A percentile compares a stretch with the other conserved stretches of the same genome.
These are phyloP conservation scores for Ogataea trehalophila DNA, from an alignment of 805 yeast genomes.

Conservation along the genomic window DNA sequence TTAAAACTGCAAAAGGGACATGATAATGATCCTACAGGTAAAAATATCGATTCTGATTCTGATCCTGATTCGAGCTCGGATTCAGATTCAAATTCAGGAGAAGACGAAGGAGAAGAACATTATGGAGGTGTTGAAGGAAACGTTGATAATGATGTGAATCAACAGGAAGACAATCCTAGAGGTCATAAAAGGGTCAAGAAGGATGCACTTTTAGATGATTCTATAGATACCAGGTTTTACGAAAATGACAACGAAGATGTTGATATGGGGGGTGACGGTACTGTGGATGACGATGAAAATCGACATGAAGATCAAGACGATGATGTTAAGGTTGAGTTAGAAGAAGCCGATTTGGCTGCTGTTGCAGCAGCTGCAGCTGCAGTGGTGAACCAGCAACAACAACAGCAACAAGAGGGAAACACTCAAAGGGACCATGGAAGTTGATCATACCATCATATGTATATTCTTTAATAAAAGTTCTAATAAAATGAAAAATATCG, in stretches of 20 bases:
- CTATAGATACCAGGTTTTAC: conserved; percentile 5
- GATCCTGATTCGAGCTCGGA: background rate
- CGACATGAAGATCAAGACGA: background rate
- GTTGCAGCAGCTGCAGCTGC: background rate
- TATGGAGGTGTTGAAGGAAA: background rate
- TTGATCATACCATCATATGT: too few relatives aligned
- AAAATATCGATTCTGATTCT: background rate
- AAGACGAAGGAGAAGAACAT: conserved; percentile 1
- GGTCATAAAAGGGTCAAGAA: background rate
- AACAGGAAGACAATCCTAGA: background rate
- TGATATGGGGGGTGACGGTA: background rate
- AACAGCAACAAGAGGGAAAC: background rate
- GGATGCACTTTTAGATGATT: background rate
- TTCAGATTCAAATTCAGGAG: background rate
- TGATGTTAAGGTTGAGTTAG: background rate
- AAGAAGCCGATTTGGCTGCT: background rate
- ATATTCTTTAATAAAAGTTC: too few relatives aligned
- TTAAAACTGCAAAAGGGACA: background rate
- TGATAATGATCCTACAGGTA: conserved; percentile 2
- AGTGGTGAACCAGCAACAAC: background rate
- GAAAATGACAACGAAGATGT: background rate
- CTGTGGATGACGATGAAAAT: background rate
- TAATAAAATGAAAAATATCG: too few relatives aligned
- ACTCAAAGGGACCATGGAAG: too few relatives aligned
- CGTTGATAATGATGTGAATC: conserved; percentile 1